Base-by-base conservation (phyloP, 2,329 filamentous ascomycete genomes). In the Tricladium varicosporioides region DNA sequence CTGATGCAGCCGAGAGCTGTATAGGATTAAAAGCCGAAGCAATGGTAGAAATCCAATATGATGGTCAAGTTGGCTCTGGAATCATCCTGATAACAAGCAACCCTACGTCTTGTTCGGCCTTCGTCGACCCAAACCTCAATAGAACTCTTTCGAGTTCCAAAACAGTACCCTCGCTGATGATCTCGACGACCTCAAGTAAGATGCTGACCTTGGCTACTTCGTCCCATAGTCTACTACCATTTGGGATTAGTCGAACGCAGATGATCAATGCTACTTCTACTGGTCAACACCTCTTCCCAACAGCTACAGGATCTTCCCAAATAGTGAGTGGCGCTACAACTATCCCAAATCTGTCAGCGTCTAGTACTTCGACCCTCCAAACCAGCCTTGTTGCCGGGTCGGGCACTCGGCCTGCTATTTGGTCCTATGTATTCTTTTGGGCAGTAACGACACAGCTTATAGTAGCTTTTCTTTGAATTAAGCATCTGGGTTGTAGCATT, bases 11-110 rank as follows among this genome's bases (percentile, higher is more conserved):
- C 50, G 16, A 58, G 47, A 60, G 55, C 54, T 48, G 43, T 55
- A 58, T 22, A 18, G 19, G 32, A 51, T 48, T 55, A 36, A 33
- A 57, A 58, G 51, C 55, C 55, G 55, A 60, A 50, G 58, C 48
- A 58, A 58, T 48, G 16, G 51, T 60, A 48, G 58, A 58, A 53
- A 58, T 60, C 18, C 48, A 60, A 58, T 58, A 57, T 22, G 43
- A 56, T 60, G 48, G 51, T 42, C 31, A 58, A 58, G 55, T 58
- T 45, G 40, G 58, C 51, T 58, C 51, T 40, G 48, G 55, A 44
- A 55, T 54, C 33, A 60, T 60, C 48, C 50, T 56, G 42, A 52
- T 59, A 18, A 59, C 46, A 54, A 56, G 50, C 49, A 33, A 56
- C 15, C 55, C 55, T 22, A 31, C 51, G 32, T 54, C 54, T 57